phyloP scores from a whole-genome alignment of 192 early-diverging fungal species.

The Martensiomyces pterosporus region DNA sequence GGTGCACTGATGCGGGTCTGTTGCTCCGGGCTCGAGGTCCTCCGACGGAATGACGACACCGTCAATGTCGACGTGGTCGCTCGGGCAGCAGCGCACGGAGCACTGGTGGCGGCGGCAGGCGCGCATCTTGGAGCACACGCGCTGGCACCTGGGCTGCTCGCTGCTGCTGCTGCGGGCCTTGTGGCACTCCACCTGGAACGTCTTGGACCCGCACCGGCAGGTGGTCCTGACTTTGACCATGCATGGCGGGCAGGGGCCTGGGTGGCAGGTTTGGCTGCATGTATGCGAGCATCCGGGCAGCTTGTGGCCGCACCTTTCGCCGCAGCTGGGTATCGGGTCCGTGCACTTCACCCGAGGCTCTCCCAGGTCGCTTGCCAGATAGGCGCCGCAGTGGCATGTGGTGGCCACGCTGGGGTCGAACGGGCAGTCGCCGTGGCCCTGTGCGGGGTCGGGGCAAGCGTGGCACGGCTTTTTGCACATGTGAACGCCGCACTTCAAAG shows the following conservation, averaged over 20 bases:
- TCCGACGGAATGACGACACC: constrained; percentile 24
- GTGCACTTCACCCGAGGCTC: constrained; percentile 24
- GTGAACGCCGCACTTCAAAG: constrained; percentile 60
- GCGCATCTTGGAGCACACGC: constrained; percentile 57
- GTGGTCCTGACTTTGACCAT: constrained; percentile 41
- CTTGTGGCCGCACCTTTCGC: constrained; percentile 13
- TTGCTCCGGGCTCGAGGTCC: constrained; percentile 15
- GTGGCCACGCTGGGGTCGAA: constrained; percentile 20
- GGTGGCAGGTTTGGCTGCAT: constrained; percentile 59
- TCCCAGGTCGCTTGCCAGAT: constrained; percentile 15
- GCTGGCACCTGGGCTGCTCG: constrained; percentile 56
- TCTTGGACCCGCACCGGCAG: constrained; percentile 63
- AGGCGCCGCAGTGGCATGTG: constrained; percentile 41
- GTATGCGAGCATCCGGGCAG: constrained; percentile 54
- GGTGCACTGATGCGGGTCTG: constrained; percentile 59
- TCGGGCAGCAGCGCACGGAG: constrained; percentile 60
- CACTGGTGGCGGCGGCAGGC: constrained; percentile 75
- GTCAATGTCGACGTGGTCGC: constrained; percentile 17
- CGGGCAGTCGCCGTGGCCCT: constrained; percentile 21
- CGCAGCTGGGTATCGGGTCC: constrained; percentile 47
- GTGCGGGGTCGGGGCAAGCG: constrained; percentile 4
- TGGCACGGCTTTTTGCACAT: constrained; percentile 61
- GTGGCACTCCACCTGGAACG: constrained; percentile 17
- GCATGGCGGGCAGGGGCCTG: constrained; percentile 63
- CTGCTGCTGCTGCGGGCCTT: constrained; percentile 29